Evolutionary conservation across 768 basidiomycete genomes (phyloP), one percentile per base, ranked within the genome.

Genomic region (Naganishia randhawae): DNA sequence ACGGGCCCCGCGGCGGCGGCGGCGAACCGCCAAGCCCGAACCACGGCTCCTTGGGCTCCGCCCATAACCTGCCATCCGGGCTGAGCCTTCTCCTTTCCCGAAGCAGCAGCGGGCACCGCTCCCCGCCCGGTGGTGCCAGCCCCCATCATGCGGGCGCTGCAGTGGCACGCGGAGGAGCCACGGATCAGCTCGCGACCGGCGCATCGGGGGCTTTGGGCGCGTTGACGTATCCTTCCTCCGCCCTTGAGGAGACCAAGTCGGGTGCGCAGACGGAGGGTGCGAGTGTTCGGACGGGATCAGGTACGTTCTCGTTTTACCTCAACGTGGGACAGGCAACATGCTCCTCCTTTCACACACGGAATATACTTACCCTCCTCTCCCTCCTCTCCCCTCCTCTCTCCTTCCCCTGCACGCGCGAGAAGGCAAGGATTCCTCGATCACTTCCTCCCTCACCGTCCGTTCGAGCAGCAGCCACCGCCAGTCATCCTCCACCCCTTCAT

Each of bases 51-150:
- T 55, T 70, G 11, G 69, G 69, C 39, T 63, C 66, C 3, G 61
- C 62, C 0, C 73, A 69, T 6, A 48, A 48, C 45, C 19, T 48
- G 5, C 66, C 71, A 31, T 76, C 75, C 1, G 77, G 72, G 11
- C 50, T 78, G 68, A 78, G 76, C 50, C 63, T 77, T 39, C 73
- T 78, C 73, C 52, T 78, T 41, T 74, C 73, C 62, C 68, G 73
- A 32, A 73, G n/a, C 3, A 48, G 45, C 73, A n/a, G n/a, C n/a
- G n/a, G n/a, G n/a, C n/a, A n/a, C n/a, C n/a, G n/a, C n/a, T n/a
- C n/a, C n/a, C n/a, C n/a, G n/a, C n/a, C n/a, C n/a, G n/a, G n/a
- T 16, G 65, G 65, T 22, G 71, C 71, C 51, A 70, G 52, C 42
- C 54, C 61, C 27, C 33, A 63, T n/a, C 31, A 55, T n/a, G 51